A percentile compares a stretch with the other conserved stretches of the same genome.
Conservation (phyloP, 2,329 filamentous ascomycete genomes). For the Colletotrichum somersetense region DNA sequence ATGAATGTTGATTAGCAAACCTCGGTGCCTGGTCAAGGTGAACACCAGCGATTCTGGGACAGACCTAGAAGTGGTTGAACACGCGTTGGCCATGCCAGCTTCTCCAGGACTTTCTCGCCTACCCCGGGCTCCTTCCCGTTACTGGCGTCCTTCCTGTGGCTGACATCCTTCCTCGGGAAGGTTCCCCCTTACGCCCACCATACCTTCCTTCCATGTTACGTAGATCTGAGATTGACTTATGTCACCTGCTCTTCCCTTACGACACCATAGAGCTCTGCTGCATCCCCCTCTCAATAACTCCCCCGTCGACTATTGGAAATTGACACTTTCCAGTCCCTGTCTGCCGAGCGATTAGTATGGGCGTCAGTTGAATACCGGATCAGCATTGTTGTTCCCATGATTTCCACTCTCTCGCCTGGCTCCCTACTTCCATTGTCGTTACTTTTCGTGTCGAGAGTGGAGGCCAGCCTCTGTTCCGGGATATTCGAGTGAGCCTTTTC, state of each 20-base stretch:
- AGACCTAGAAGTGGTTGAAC: no score
- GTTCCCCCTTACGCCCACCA: neutral
- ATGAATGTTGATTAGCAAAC: neutral
- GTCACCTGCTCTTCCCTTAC: neutral
- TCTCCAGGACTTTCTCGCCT: neutral
- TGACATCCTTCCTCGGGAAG: neutral
- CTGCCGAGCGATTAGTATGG: neutral
- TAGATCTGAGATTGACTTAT: neutral
- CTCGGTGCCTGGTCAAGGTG: no score
- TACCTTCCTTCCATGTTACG: neutral
- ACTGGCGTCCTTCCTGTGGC: neutral
- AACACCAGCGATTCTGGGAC: neutral
- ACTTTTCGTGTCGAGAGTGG: neutral
- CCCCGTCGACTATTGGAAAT: neutral
- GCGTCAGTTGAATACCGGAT: neutral
- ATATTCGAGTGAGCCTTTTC: neutral
- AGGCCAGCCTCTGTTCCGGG: neutral
- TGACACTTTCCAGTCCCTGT: neutral
- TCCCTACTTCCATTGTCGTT: neutral
- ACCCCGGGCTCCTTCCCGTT: neutral
- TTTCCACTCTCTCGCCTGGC: no score
- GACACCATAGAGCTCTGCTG: neutral
- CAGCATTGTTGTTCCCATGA: no score
- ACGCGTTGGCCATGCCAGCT: no score
- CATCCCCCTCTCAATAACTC: neutral